Base-by-base conservation (phyloP, 1,284 basidiomycete species). In the Malassezia cuniculi region DNA sequence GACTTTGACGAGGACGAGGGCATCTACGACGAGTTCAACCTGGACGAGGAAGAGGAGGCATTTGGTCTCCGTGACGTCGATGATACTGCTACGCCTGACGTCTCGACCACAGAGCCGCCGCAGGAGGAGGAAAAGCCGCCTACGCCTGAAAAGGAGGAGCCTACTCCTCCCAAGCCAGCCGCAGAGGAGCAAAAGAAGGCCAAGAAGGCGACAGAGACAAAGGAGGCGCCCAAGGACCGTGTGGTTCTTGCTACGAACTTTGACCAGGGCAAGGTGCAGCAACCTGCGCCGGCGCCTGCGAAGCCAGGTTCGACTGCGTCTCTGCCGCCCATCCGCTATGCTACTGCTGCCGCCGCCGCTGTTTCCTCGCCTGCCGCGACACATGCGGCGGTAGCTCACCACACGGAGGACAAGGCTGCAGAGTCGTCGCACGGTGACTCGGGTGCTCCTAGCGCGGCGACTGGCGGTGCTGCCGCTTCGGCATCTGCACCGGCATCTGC, bases 1-100 rank as follows among this genome's bases (percentile, higher is more conserved):
- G 83, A 86, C 63, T 97, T 94, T 68, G 86, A 94, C 48, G 90
- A 93, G 68, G 86, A 97, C 61, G 83, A 90, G 67, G 89, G 85
- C 35, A 85, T 99, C 47, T 99, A 99, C 60, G 93, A 97, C 62
- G 90, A 97, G 31, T 84, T 97, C 54, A 85, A 86, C 59, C 80
- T 99, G 35, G 85, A 95, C 57, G 90, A 95, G 61, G 86, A 76
- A 53, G 76, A 97, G 66, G 90, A 64, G 38, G 55, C 54, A 5
- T 62, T 60, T 22, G 63, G 63, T 8, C 50, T 64, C 36, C 53
- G 53, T 50, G 75, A 76, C 42, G 76, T 76, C 36, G 85, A 89
- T 33, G 80, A 83, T 39, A 24, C 16, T 12, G 34, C 14, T 20
- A 4, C 41, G 6, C 19, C 22, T 11, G 28, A 25, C 14, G 3